Percentiles rank a stretch among this genome's conserved stretches.
These are phyloP conservation scores for Sugiyamaella novakii DNA, from an alignment of 1,139 yeast species.

Conservation along the genomic window DNA sequence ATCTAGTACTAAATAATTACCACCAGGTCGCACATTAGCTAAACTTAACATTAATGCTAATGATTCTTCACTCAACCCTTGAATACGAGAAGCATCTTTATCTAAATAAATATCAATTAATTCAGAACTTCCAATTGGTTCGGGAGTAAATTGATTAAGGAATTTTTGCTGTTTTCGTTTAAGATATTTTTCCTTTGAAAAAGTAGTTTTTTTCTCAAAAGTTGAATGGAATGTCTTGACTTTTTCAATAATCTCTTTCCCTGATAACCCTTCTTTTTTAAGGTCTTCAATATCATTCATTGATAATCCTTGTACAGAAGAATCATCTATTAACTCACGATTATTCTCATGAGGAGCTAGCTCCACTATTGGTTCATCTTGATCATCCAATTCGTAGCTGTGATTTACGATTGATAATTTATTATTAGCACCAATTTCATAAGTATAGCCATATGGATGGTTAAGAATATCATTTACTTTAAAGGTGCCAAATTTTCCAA, in stretches of 20 bases:
- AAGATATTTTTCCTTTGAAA: constrained; percentile 88
- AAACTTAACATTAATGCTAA: constrained; percentile 73
- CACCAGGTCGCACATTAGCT: constrained; percentile 86
- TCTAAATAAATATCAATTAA: constrained; percentile 73
- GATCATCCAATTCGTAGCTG: constrained; percentile 36
- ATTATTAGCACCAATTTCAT: constrained; percentile 64
- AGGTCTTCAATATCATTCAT: constrained; percentile 77
- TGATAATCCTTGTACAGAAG: constrained; percentile 71
- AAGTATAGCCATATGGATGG: constrained; percentile 82
- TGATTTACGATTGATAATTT: constrained; percentile 33
- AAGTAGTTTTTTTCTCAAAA: constrained; percentile 84
- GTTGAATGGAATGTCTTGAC: constrained; percentile 83
- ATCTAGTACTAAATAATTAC: constrained; percentile 82
- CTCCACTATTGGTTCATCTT: constrained; percentile 24
- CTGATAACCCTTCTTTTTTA: constrained; percentile 60
- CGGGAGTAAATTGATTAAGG: constrained; percentile 79
- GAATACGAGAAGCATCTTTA: constrained; percentile 69
- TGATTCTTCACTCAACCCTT: constrained; percentile 82
- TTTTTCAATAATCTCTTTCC: constrained; percentile 79
- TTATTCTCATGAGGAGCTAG: constrained; percentile 52
- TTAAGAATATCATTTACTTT: constrained; percentile 75
- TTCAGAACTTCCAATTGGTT: constrained; percentile 74
- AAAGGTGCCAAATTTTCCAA: constrained; percentile 93
- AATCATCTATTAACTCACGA: constrained; percentile 74
- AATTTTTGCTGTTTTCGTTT: constrained; percentile 92